Evolutionary conservation across 257 asterid species (phyloP).

Genomic region (Nicotiana benthamiana): DNA sequence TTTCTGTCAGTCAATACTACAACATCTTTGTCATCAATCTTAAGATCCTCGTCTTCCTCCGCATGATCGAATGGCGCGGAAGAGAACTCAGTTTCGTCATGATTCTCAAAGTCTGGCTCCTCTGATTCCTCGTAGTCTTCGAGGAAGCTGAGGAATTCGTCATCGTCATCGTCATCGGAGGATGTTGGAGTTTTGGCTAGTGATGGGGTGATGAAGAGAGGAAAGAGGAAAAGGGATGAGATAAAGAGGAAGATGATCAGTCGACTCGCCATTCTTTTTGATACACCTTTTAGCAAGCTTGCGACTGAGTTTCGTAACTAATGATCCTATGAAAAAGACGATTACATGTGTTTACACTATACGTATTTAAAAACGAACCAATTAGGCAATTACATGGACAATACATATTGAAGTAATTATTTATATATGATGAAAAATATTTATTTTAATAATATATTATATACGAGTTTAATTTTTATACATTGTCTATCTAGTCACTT

Average conservation of each 20-base stretch:
- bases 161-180: conserved; percentile 24
- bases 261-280: conserved; percentile 22
- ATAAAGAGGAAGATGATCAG: conserved; percentile 18
- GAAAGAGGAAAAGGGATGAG: conserved; percentile 23
- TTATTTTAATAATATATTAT: neutral
- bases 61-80: conserved; percentile 20
- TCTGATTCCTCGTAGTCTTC: conserved; percentile 49
- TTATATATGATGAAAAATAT: no score
- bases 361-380: neutral
- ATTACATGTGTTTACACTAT: neutral
- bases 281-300: neutral
- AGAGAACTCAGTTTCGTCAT: conserved; percentile 35
- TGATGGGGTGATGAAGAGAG: conserved; percentile 11
- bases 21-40: conserved; percentile 68
- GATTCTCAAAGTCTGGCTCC: conserved; percentile 5
- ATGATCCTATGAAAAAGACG: neutral
- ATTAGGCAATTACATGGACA: neutral
- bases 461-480: neutral
- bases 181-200: conserved; percentile 13
- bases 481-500: neutral
- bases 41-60: conserved; percentile 38
- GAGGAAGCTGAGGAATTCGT: conserved; percentile 78
- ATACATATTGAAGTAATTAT: no score
- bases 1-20: conserved; percentile 57
- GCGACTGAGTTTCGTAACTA: neutral